These are phyloP conservation scores for Penicillium alfredii DNA, from an alignment of 495 filamentous ascomycete species.

Conservation along the genomic window DNA sequence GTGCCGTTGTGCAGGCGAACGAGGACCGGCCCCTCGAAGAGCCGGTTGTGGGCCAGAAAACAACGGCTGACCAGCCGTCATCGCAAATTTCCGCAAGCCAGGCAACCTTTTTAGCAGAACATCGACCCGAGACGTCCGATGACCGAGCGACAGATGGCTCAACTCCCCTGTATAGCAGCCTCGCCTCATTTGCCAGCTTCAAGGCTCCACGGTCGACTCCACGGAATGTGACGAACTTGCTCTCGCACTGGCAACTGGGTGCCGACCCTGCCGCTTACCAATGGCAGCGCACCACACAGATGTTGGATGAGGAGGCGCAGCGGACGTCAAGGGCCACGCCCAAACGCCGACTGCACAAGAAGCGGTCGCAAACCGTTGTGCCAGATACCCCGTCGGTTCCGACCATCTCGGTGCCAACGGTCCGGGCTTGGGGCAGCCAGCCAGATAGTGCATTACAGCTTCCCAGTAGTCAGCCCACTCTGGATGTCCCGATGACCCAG, in stretches of 20 bases:
- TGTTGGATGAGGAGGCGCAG: conserved; percentile 18
- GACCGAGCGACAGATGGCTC: not conserved
- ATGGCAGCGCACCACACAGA: conserved; percentile 29
- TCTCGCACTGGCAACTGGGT: conserved; percentile 41
- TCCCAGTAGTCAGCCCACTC: conserved; percentile 35
- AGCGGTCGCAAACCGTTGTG: conserved; percentile 10
- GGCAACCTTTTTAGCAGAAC: not conserved
- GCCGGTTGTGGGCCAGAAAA: too few relatives aligned
- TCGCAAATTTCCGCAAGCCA: conserved; percentile 14
- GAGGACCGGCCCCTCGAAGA: not conserved
- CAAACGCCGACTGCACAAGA: conserved; percentile 22
- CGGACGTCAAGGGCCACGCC: conserved; percentile 16
- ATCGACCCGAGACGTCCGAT: not conserved
- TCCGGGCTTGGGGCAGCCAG: conserved; percentile 36
- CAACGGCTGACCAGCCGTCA: too few relatives aligned
- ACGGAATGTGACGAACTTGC: conserved; percentile 25
- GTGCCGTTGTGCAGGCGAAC: not conserved
- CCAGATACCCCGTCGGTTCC: conserved; percentile 18
- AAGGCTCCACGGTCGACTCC: conserved; percentile 19
- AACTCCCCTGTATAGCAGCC: conserved; percentile 14
- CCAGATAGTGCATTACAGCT: conserved; percentile 22
- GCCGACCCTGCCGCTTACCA: conserved; percentile 33
- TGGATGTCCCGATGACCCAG: conserved; percentile 40
- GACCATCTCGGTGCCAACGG: conserved; percentile 21
- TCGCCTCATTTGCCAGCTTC: conserved; percentile 31